Base-by-base conservation (phyloP, 257 asterid species). In the Nyctanthes arbortristis region DNA sequence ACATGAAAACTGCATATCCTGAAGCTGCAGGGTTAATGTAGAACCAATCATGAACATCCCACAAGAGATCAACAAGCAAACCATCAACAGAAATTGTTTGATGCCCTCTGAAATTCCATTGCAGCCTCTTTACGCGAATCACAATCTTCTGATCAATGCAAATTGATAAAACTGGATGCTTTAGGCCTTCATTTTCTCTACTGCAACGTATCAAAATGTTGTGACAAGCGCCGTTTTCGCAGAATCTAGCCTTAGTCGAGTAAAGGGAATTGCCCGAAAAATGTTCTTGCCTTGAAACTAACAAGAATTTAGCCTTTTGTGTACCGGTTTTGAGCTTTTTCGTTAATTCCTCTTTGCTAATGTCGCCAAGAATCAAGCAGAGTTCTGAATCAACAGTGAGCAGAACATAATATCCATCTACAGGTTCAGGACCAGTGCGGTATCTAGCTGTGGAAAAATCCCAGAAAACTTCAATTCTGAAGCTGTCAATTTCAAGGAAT, bases 1-100 rank as follows among this genome's bases (percentile, higher is more conserved):
- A 94, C 99, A 94, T 86, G 62, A 94, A 94, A 61, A 89, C 96
- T 0, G 92, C 99, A 28, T 39, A 65, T 5, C 90, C 89, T 22
- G 91, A 61, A 1, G 78, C 80, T 18, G 39, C 73, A 8, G 88
- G 70, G 61, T 76, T 76, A n/a, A n/a, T n/a, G 30, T 82, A 80
- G 59, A 94, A 88, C 99, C 97, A 91, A 36, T 81, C 97, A 69
- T 91, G 96, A 35, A 89, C 96, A 75, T 94, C 99, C 99, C 99
- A 94, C 97, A 94, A 81, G 8, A 91, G 77, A 82, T 94, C 99
- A 61, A 94, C 83, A 36, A 89, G 45, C 80, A 89, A 77, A 1
- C 99, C 99, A 63, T 91, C 97, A 61, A 91, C 71, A 61, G 88
- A 88, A 12, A 94, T 82, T 1, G 97, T 94, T 65, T 94, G 96